These are phyloP conservation scores for Protomyces macrosporus DNA, from an alignment of 1,139 yeast genomes.

Conservation along the genomic window DNA sequence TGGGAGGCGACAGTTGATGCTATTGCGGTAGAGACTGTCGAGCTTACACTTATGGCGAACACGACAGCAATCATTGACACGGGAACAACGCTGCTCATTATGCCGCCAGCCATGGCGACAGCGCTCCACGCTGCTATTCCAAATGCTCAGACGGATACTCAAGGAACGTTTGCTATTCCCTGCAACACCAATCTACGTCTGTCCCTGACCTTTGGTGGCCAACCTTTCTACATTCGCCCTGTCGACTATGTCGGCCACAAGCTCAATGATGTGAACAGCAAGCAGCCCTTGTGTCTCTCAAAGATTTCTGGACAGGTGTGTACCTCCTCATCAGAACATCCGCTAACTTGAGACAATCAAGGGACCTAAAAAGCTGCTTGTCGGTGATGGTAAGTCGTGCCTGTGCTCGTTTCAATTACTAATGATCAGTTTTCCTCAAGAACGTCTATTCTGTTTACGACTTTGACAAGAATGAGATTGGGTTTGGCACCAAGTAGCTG, in stretches of 20 bases:
- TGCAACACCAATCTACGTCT: constrained; percentile 48
- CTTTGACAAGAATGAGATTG: constrained; percentile 48
- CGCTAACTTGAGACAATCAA: constrained; percentile 33
- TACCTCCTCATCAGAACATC: neutral
- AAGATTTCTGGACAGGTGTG: constrained; percentile 51
- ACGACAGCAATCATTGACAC: constrained; percentile 57
- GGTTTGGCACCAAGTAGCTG: constrained; percentile 44
- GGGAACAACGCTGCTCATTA: constrained; percentile 59
- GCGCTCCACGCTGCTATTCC: constrained; percentile 50
- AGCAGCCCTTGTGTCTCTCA: constrained; percentile 50
- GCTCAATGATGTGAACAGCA: constrained; percentile 43
- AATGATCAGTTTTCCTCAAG: constrained; percentile 46
- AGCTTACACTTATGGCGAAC: constrained; percentile 38
- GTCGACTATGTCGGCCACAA: constrained; percentile 48
- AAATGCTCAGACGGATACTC: constrained; percentile 39
- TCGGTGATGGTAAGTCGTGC: constrained; percentile 46
- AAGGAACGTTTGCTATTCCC: constrained; percentile 47
- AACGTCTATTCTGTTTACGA: constrained; percentile 59
- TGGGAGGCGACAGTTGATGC: constrained; percentile 51
- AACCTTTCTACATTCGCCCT: constrained; percentile 47
- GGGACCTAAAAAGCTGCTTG: constrained; percentile 42
- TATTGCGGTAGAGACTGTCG: constrained; percentile 40
- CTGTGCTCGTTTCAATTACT: neutral
- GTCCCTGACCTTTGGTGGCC: constrained; percentile 44
- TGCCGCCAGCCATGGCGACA: constrained; percentile 55